phyloP scores from a whole-genome alignment of 257 asterid species.

The Plantago ovata region DNA sequence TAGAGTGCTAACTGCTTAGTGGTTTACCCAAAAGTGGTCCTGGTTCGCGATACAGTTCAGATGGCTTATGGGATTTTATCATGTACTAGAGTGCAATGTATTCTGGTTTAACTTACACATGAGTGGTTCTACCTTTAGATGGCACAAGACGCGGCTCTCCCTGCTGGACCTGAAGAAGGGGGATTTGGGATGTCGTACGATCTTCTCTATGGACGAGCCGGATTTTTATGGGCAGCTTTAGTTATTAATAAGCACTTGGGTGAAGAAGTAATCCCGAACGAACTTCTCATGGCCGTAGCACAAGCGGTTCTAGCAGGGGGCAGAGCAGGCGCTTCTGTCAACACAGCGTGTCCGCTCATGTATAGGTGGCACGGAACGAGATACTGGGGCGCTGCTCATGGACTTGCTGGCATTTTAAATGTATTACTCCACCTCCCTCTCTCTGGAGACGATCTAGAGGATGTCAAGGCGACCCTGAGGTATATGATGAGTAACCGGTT shows the following conservation, averaged over 20 bases:
- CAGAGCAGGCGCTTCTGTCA: conserved; percentile 58
- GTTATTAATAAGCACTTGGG: conserved; percentile 57
- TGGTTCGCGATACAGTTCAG: no score
- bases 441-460: conserved; percentile 35
- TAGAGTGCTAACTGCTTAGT: neutral
- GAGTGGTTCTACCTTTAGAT: conserved; percentile 27
- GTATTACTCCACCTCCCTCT: conserved; percentile 61
- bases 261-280: conserved; percentile 33
- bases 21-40: no score
- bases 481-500: conserved; percentile 81
- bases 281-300: conserved; percentile 59
- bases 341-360: conserved; percentile 61
- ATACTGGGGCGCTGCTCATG: conserved; percentile 91
- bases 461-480: conserved; percentile 59
- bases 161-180: conserved; percentile 78
- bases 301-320: conserved; percentile 77
- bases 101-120: no score
- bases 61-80: neutral
- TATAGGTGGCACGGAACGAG: conserved; percentile 89
- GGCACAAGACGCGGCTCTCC: conserved; percentile 70
- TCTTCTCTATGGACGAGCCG: conserved; percentile 67
- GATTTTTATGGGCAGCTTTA: conserved; percentile 78
- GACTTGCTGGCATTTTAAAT: conserved; percentile 73
- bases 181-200: conserved; percentile 83
- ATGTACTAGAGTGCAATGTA: neutral